phyloP scores from a whole-genome alignment of 139 green algal genomes.

The Chlorella sp. region DNA sequence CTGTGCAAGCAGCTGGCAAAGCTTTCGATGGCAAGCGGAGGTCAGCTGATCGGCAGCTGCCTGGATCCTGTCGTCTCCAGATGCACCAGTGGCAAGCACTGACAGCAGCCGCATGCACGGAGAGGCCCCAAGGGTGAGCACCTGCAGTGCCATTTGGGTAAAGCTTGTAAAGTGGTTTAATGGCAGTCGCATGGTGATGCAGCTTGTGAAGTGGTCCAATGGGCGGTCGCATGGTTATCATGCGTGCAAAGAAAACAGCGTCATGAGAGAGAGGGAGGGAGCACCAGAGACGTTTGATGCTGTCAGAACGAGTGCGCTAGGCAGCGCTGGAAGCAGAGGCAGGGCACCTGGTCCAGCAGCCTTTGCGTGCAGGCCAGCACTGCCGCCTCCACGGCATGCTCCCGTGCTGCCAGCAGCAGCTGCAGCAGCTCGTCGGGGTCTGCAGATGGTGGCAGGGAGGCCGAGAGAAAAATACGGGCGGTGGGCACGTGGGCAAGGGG shows the following conservation, averaged over 20 bases:
- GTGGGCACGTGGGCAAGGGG: not conserved
- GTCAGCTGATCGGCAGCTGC: not conserved
- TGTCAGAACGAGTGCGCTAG: too few relatives aligned
- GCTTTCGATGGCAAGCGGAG: not conserved
- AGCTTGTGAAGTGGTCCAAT: too few relatives aligned
- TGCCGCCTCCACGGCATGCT: conserved; percentile 6
- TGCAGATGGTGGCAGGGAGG: not conserved
- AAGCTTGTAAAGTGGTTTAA: too few relatives aligned
- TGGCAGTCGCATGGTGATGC: too few relatives aligned
- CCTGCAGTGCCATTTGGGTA: too few relatives aligned
- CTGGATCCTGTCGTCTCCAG: not conserved
- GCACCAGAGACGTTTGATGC: too few relatives aligned
- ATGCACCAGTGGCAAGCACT: not conserved
- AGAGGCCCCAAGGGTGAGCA: too few relatives aligned
- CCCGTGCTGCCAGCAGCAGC: not conserved
- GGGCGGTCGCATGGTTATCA: not conserved
- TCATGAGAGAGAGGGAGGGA: not conserved
- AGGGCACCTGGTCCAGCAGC: not conserved
- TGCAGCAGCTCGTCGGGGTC: not conserved
- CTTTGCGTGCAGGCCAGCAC: not conserved
- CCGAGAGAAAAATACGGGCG: not conserved
- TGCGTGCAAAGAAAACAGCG: not conserved
- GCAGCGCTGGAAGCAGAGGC: not conserved
- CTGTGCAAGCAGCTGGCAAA: not conserved
- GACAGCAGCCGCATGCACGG: not conserved